phyloP scores from a whole-genome alignment of 257 asterid species.

The Lycium barbarum region DNA sequence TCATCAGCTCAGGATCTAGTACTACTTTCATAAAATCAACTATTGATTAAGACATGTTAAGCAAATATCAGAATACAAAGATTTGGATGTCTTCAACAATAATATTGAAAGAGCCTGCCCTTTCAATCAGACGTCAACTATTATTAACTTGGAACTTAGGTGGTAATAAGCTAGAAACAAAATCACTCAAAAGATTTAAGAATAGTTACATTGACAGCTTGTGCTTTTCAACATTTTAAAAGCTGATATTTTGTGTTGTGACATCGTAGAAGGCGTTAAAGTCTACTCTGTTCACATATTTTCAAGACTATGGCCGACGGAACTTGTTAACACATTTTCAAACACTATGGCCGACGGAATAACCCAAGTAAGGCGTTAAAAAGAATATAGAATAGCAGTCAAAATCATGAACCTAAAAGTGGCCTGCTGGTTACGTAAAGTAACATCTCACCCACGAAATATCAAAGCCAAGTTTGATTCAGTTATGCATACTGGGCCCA shows the following conservation, averaged over 20 bases:
- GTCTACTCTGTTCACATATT: not conserved
- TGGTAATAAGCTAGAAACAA: not conserved
- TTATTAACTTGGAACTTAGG: not conserved
- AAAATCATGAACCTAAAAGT: not conserved
- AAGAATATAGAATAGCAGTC: not conserved
- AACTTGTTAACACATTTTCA: not conserved
- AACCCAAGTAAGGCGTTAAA: not conserved
- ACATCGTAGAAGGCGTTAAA: not conserved
- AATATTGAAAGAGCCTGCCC: not conserved
- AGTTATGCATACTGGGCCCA: slow-evolving; percentile 2
- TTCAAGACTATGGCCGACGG: not conserved
- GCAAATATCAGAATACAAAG: not conserved
- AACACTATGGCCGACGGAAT: not conserved
- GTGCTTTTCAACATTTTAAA: not conserved
- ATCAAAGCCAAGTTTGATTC: not conserved
- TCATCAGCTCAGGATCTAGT: not conserved
- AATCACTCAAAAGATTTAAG: not conserved
- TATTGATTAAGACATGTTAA: not conserved
- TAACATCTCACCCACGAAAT: not conserved
- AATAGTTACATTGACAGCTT: not conserved
- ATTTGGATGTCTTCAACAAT: not conserved
- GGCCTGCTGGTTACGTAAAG: not conserved
- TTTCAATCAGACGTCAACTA: not conserved
- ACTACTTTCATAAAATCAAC: not conserved
- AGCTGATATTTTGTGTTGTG: not conserved